Conservation (phyloP, 2,329 filamentous ascomycete species). For the Alternaria burnsii region DNA sequence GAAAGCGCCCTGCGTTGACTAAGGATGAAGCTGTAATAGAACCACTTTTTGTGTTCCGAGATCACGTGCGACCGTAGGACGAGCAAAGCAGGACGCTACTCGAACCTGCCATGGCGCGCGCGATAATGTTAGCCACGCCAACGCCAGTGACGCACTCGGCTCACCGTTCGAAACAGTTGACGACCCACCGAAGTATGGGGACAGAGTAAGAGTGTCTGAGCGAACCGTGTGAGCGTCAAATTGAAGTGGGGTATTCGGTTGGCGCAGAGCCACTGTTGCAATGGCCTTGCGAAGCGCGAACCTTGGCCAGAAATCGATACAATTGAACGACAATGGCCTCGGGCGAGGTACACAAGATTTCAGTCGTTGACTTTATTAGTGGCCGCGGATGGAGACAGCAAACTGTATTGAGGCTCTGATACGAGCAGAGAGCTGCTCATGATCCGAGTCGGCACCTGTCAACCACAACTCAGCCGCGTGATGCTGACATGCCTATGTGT, state of each 20-base stretch:
- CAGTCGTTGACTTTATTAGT: slow-evolving; percentile 6
- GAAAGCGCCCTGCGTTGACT: slow-evolving; percentile 6
- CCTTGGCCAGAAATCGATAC: slow-evolving; percentile 23
- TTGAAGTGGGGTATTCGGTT: slow-evolving; percentile 5
- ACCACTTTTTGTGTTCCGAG: slow-evolving; percentile 3
- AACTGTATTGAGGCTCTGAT: slow-evolving; percentile 8
- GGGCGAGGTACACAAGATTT: slow-evolving; percentile 15
- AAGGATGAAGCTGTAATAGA: slow-evolving; percentile 22
- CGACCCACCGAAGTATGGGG: slow-evolving; percentile 7
- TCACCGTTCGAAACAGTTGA: slow-evolving; percentile 18
- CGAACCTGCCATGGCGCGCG: slow-evolving; percentile 6
- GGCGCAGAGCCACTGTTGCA: slow-evolving; percentile 9
- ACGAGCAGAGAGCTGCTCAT: slow-evolving; percentile 16
- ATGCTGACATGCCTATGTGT: slow-evolving; percentile 28
- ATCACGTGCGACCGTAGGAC: slow-evolving; percentile 10
- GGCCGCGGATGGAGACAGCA: slow-evolving; percentile 1
- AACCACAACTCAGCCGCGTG: slow-evolving; percentile 36
- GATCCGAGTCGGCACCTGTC: slow-evolving; percentile 22
- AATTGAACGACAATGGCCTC: slow-evolving; percentile 13
- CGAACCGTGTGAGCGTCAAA: slow-evolving; percentile 2
- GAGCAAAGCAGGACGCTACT: neutral
- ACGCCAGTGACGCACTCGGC: slow-evolving; percentile 17
- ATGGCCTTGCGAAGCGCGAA: slow-evolving; percentile 10
- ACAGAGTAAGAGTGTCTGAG: slow-evolving; percentile 2
- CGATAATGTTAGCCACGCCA: slow-evolving; percentile 15